Percentiles rank a stretch among this genome's conserved stretches.
These are phyloP conservation scores for Chrysochromulina parva DNA, from an alignment of 78 protist genomes.

Conservation along the genomic window DNA sequence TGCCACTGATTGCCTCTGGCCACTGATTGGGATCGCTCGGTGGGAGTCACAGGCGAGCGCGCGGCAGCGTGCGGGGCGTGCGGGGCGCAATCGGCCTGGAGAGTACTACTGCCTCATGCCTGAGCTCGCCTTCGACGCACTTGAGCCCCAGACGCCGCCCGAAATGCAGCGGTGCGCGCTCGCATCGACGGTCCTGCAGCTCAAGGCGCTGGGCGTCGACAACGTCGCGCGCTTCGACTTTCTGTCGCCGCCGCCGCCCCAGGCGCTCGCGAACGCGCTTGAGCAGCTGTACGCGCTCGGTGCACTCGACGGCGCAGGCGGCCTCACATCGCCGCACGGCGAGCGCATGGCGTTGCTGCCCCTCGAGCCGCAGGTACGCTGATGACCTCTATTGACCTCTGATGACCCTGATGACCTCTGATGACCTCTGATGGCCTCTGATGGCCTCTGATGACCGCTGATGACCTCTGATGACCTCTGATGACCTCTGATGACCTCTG, in stretches of 20 bases:
- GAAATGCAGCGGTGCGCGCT: constrained; percentile 62
- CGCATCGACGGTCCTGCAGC: constrained; percentile 22
- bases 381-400: too few relatives aligned
- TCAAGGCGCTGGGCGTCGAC: constrained; percentile 80
- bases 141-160: constrained; percentile 23
- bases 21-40: too few relatives aligned
- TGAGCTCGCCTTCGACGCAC: not conserved
- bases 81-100: constrained; percentile 48
- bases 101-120: constrained; percentile 47
- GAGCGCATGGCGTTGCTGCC: constrained; percentile 81
- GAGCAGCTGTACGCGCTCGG: constrained; percentile 76
- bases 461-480: not conserved
- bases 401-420: too few relatives aligned
- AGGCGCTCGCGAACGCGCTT: not conserved
- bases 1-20: too few relatives aligned
- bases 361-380: constrained; percentile 58
- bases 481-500: not conserved
- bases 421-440: too few relatives aligned
- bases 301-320: constrained; percentile 65
- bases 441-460: too few relatives aligned
- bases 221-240: constrained; percentile 81
- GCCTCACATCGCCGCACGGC: constrained; percentile 76
- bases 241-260: constrained; percentile 80
- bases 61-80: constrained; percentile 63
- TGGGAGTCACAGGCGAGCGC: constrained; percentile 41